Base-by-base conservation (phyloP, 2,329 filamentous ascomycete genomes). In the Pseudocercospora fuligena region DNA sequence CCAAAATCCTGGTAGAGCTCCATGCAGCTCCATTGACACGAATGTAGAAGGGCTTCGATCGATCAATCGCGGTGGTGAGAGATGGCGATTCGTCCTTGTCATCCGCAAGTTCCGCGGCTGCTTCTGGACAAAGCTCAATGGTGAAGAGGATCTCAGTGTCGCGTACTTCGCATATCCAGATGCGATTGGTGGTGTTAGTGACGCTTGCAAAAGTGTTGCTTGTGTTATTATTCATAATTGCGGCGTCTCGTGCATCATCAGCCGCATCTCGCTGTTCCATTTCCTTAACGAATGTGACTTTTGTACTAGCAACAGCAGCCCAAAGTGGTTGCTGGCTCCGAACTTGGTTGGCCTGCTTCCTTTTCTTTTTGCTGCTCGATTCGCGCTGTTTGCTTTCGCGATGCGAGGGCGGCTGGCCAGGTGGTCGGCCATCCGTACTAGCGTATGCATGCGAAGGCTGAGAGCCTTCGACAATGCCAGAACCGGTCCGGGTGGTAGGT, bases 281-380 rank as follows among this genome's bases (percentile, higher is more conserved):
- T 82, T 80, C 94, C 82, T 97, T 95, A 76, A 96, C 90, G 81
- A 97, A 93, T 74, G 95, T 94, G 78, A 97, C 94, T 85, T 97
- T 97, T 76, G 94, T 97, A 81, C 93, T 97, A 60, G 94, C 94
- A 73, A 97, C 87, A 57, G 94, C 94, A 70, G 94, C 93, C 94
- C 94, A 97, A 71, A 97, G 87, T 58, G 94, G 94, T 81, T 97
- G 94, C 76, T 93, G 90, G 78, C 93, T 92, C 79, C 94, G 87
- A 72, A 97, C 93, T 79, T 95, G 92, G 66, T 93, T 93, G 76
- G 92, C 94, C 81, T 97, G 93, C 82, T 95, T 94, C 81, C 91
- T 89, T 82, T 92, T 91, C 82, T 93, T 95, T 81, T 95, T 96
- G 70, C 86, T 88, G 71, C 80, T 82, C 76, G 88, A 82, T 81